Base-by-base conservation (phyloP, 306 rosid species). In the Casuarina cunninghamiana region DNA sequence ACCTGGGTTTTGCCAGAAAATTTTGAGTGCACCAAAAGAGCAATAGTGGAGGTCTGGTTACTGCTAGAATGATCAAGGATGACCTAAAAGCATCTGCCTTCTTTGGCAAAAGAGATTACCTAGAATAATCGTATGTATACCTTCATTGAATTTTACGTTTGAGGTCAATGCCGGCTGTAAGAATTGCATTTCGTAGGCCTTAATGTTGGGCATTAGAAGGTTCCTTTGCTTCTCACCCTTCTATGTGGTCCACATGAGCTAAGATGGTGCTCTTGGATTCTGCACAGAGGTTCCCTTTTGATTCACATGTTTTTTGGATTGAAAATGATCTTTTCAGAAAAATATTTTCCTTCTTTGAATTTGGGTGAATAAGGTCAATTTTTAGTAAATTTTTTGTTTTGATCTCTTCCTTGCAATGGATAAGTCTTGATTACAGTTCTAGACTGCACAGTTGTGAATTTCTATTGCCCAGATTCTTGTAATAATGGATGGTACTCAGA, bases 401-500 rank as follows among this genome's bases (percentile, higher is more conserved):
- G 13, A 50, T 11, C 54, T 50, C 17, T 60, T 60, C 37, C 6
- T 12, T 12, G 42, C 0, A 42, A 3, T 3, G 17, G 42, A 4
- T 66, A 41, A 35, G 35, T 66, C 15, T 43, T 35, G 8, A 8
- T 66, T 19, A 42, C 32, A 41, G 17, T 7, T 17, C 6, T 66
- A 43, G 46, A 3, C 37, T 8, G 71, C 50, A 19, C 44, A 41
- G 9, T 41, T 41, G 35, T 43, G 7, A 42, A 73, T 54, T 72
- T 85, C 73, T 72, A 9, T 51, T 74, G 41, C 49, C 46, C 44
- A 16, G 71, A 26, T 73, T 44, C 53, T 53, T 76, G 66, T 48
- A 78, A 72, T 61, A 57, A 71, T 78, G 39, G 74, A 38, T 72
- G 66, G 62, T 55, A 53, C 62, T 55, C 32, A 62, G 72, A 65